These are phyloP conservation scores for Solanum rostratum DNA, from an alignment of 257 asterid genomes.

Conservation along the genomic window DNA sequence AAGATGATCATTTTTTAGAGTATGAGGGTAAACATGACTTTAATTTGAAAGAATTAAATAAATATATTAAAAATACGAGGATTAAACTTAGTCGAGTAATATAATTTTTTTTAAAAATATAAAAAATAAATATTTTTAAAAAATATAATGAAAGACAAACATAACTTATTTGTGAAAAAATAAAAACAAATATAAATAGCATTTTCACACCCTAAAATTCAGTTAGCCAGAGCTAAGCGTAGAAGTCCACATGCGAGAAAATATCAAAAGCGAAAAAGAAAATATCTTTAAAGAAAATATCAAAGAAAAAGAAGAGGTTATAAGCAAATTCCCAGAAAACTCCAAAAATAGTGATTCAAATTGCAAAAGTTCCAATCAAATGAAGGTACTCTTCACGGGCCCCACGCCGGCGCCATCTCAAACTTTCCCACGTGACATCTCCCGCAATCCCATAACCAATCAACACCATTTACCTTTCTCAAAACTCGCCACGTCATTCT, in stretches of 20 bases:
- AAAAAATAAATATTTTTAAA: too few species aligned
- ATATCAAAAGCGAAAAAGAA: neutral
- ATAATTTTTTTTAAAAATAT: too few species aligned
- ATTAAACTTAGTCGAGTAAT: too few species aligned
- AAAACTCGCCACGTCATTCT: neutral
- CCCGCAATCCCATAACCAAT: neutral
- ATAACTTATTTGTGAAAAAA: too few species aligned
- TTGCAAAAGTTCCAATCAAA: neutral
- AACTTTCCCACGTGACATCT: neutral
- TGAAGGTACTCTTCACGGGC: neutral
- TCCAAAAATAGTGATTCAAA: neutral
- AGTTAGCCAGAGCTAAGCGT: neutral
- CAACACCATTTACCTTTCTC: neutral
- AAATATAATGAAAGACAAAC: too few species aligned
- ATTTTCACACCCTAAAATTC: neutral
- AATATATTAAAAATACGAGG: too few species aligned
- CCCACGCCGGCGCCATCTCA: neutral
- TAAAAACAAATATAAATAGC: neutral
- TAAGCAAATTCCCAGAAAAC: neutral
- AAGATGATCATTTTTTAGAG: too few species aligned
- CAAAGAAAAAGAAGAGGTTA: neutral
- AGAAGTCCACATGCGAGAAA: neutral
- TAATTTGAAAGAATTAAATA: too few species aligned
- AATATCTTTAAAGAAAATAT: neutral
- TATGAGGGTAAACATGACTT: too few species aligned